Evolutionary conservation across 2,329 filamentous ascomycete genomes (phyloP).

Genomic region (Ophiobolus disseminans): DNA sequence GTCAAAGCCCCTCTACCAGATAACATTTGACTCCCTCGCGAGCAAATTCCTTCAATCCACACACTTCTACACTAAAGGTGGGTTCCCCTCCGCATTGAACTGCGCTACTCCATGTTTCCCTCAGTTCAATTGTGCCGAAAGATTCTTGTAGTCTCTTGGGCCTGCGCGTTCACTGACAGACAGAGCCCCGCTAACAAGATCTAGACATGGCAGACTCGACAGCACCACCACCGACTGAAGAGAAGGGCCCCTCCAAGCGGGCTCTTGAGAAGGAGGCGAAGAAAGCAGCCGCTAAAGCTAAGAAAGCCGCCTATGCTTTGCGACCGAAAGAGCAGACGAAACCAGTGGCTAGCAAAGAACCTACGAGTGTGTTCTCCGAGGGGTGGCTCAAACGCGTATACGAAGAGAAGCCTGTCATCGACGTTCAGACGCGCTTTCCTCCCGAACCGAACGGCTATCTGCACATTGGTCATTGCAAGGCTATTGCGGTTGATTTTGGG

Average conservation of each 20-base stretch:
- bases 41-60: background rate
- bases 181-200: conserved; percentile 1
- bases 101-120: background rate
- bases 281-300: conserved; percentile 55
- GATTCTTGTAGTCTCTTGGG: too few relatives aligned
- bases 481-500: conserved; percentile 95
- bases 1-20: conserved; percentile 34
- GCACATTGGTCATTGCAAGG: conserved; percentile 93
- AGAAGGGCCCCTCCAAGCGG: conserved; percentile 55
- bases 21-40: conserved; percentile 2
- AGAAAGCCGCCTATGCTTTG: conserved; percentile 53
- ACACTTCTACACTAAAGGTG: too few relatives aligned
- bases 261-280: conserved; percentile 59
- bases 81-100: too few relatives aligned
- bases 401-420: conserved; percentile 56
- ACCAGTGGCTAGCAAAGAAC: conserved; percentile 34
- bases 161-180: too few relatives aligned
- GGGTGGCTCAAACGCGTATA: conserved; percentile 60
- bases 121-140: too few relatives aligned
- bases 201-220: conserved; percentile 35
- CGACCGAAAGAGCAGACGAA: conserved; percentile 50
- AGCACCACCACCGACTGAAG: conserved; percentile 28
- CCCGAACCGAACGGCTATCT: conserved; percentile 85
- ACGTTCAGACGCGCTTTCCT: conserved; percentile 59
- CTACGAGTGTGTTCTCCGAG: conserved; percentile 54